Evolutionary conservation across 352 stramenopile species (phyloP), one percentile per base, ranked within the genome.

Genomic region (Phytophthora podocarpi): DNA sequence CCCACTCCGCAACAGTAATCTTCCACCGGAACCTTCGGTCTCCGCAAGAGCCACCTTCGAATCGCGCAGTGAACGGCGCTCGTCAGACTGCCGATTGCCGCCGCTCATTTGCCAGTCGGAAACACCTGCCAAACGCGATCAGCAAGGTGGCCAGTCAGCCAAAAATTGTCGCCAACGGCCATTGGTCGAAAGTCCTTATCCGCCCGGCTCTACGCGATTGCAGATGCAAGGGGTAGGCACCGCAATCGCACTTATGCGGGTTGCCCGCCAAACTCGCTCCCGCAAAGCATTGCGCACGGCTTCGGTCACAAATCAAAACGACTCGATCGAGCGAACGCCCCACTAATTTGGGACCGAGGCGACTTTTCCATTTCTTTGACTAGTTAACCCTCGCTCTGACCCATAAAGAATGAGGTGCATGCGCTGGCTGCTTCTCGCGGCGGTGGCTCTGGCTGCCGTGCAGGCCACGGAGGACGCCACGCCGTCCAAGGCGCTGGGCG

Each of bases 371-470:
- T 68, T 46, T 57, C 43, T 24, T 49, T 42, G 4, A n/a, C 43
- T 24, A 37, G 32, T 30, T 54, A 54, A 49, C 15, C 13, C 32
- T 27, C 31, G n/a, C 30, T 43, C 20, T 28, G 34, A 31, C 28
- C 52, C 50, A 37, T 26, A 69, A 59, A 73, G 48, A 60, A 76
- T 76, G 68, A 66, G 49, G 50, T 70, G 52, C 54, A 70, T 36
- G 42, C 68, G 53, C 45, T 70, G 48, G 63, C 28, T 73, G 35
- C 27, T 76, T 18, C 68, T 76, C 39, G 57, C 49, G 18, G 58
- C 63, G 3, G 39, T 69, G 40, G 67, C 67, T 40, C 31, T 76
- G 13, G 57, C 42, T 26, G 26, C 53, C 13, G 63, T 45, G 1
- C 52, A 76, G 49, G 63, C 58, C 21, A 24, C 31, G 0, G 47